Evolutionary conservation across 2,329 filamentous ascomycete genomes (phyloP).

Genomic region (Didymellaceae sp.): DNA sequence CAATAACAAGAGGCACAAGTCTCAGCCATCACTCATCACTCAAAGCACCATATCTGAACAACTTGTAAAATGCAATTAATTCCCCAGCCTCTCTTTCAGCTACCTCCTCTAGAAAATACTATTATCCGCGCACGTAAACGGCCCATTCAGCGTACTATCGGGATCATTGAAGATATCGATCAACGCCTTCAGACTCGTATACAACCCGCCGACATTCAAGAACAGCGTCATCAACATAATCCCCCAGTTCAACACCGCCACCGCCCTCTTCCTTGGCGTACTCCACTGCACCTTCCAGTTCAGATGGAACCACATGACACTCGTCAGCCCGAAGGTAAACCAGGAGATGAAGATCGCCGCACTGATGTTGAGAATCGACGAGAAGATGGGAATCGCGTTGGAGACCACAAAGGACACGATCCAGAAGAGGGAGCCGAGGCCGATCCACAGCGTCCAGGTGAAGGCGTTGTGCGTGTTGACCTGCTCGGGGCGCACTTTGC

Average conservation of each 20-base stretch:
- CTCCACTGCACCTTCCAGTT: conserved; percentile 48
- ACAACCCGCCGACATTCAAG: conserved; percentile 34
- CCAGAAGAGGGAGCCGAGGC: conserved; percentile 61
- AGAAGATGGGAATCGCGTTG: conserved; percentile 62
- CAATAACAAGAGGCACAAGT: no score
- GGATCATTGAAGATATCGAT: conserved; percentile 39
- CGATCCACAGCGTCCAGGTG: conserved; percentile 68
- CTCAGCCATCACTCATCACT: no score
- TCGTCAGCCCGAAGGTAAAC: conserved; percentile 64
- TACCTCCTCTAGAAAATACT: conserved; percentile 37
- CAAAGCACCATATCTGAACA: no score
- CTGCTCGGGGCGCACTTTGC: conserved; percentile 36
- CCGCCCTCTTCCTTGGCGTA: conserved; percentile 48
- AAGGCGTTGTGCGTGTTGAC: conserved; percentile 53
- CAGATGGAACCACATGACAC: conserved; percentile 56
- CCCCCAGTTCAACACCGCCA: conserved; percentile 54
- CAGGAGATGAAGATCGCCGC: conserved; percentile 65
- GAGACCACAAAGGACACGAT: conserved; percentile 59
- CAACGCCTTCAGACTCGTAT: conserved; percentile 36
- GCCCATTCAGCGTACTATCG: conserved; percentile 31
- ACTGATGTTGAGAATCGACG: conserved; percentile 67
- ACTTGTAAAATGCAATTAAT: conserved; percentile 2
- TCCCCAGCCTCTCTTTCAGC: neutral
- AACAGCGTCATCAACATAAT: conserved; percentile 47
- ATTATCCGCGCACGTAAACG: conserved; percentile 40